Percentiles rank a stretch among this genome's conserved stretches.
Evolutionary conservation across 306 rosid species (phyloP).

Genomic region (Pterocarpus macrocarpus): DNA sequence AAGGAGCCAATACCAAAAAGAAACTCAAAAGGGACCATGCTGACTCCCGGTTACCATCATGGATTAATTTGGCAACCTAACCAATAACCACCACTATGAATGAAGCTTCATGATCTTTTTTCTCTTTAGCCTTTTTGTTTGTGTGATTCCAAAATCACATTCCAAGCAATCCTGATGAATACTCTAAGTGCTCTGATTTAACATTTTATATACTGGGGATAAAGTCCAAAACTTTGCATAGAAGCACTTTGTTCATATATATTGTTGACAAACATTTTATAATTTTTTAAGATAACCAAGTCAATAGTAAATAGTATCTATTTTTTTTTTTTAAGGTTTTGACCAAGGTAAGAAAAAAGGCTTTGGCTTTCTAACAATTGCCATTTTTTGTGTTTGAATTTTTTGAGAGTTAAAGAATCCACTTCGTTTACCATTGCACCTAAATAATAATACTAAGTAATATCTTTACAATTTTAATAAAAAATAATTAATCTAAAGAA

Average conservation of each 20-base stretch:
- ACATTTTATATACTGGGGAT: constrained; percentile 4
- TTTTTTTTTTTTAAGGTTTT: no score
- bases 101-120: neutral
- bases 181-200: constrained; percentile 36
- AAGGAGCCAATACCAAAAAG: neutral
- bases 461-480: neutral
- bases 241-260: neutral
- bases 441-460: no score
- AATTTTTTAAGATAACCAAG: neutral
- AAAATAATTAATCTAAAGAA: neutral
- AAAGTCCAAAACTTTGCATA: neutral
- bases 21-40: constrained; percentile 10
- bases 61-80: constrained; percentile 26
- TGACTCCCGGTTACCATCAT: constrained; percentile 33
- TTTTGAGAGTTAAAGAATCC: no score
- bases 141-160: constrained; percentile 8
- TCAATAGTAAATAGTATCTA: neutral
- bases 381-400: no score
- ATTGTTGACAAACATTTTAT: neutral
- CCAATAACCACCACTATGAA: neutral
- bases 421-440: no score
- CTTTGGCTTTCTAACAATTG: no score
- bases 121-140: neutral
- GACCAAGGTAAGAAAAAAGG: no score
- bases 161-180: constrained; percentile 25